Base-by-base conservation (phyloP, 352 stramenopile species). In the Globisporangium radiosum region DNA sequence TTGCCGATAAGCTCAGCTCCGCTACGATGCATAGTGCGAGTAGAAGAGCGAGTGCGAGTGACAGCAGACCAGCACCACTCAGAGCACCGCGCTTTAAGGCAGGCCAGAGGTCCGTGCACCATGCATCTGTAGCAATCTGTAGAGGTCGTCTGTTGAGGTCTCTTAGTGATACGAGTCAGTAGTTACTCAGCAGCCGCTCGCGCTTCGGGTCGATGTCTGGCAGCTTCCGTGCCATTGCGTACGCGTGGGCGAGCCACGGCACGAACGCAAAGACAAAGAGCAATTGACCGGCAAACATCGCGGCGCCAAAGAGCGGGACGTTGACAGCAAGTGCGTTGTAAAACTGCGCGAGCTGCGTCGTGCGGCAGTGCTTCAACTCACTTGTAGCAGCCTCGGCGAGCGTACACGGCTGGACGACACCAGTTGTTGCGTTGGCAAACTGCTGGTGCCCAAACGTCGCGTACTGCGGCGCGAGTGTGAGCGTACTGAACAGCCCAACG, bases 391-490 rank as follows among this genome's bases (percentile, higher is more conserved):
- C 78, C 49, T 91, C 81, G 44, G 78, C 60, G 17, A 95, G 65
- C 52, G 84, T 92, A 59, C 85, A 95, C 4, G 71, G 76, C 43
- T 72, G 48, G 25, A 86, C 71, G 33, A 65, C 59, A 6, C 73
- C 73, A 0, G 69, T 83, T 8, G 36, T 15, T 1, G 60, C 62
- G 47, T 89, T 70, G 7, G 58, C 69, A 59, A 81, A 95, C 62
- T 67, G 73, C 62, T 95, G 85, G 56, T 92, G 81, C 7, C 85
- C 85, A 52, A 95, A 95, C 1, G 84, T 92, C 15, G 84, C 72
- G 63, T 95, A 95, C 60, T 95, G 85, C 36, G 85, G 85, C 10
- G 85, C 83, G 44, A 95, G 62, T 15, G 85, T 92, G 39, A 92
- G 82, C 52, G 89, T 63, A 43, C 76, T 84, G 56, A 95, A 94